phyloP scores from a whole-genome alignment of 805 yeast species.

The Cyberlindnera lachancei region DNA sequence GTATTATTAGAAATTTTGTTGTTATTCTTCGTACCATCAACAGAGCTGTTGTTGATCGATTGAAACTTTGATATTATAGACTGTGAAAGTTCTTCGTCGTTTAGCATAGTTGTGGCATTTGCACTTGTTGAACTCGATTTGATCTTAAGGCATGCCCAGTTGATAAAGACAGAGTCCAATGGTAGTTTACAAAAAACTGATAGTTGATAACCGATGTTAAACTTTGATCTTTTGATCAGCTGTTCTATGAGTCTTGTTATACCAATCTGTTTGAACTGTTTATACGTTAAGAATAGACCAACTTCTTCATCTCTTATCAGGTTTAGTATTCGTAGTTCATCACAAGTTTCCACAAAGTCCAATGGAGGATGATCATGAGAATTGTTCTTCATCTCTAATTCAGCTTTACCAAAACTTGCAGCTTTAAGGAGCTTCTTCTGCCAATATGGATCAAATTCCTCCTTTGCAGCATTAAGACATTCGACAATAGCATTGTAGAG shows the following conservation, averaged over 20 bases:
- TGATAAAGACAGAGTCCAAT: constrained; percentile 47
- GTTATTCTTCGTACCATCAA: too few species aligned
- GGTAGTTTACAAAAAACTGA: constrained; percentile 42
- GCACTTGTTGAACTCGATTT: constrained; percentile 38
- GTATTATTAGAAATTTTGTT: too few species aligned
- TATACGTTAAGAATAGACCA: constrained; percentile 62
- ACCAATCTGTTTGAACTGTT: constrained; percentile 44
- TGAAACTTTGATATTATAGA: constrained; percentile 40
- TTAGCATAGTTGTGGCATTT: too few species aligned
- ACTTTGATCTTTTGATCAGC: constrained; percentile 51
- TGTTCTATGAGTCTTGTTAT: constrained; percentile 49
- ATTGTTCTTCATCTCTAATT: constrained; percentile 27
- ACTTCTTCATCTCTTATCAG: constrained; percentile 54
- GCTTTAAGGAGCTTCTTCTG: constrained; percentile 78
- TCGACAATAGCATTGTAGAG: constrained; percentile 56
- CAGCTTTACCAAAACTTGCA: constrained; percentile 77
- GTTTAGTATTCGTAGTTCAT: constrained; percentile 60
- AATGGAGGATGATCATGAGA: constrained; percentile 30
- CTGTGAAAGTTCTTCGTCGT: constrained; percentile 53
- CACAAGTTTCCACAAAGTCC: constrained; percentile 52
- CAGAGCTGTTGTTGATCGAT: constrained; percentile 14
- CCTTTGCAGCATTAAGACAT: constrained; percentile 68
- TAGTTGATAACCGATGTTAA: constrained; percentile 56
- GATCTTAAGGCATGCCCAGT: constrained; percentile 79
- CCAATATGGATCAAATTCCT: constrained; percentile 70